These are phyloP conservation scores for Periconia sp. DNA, from an alignment of 2,329 filamentous ascomycete genomes.

Conservation along the genomic window DNA sequence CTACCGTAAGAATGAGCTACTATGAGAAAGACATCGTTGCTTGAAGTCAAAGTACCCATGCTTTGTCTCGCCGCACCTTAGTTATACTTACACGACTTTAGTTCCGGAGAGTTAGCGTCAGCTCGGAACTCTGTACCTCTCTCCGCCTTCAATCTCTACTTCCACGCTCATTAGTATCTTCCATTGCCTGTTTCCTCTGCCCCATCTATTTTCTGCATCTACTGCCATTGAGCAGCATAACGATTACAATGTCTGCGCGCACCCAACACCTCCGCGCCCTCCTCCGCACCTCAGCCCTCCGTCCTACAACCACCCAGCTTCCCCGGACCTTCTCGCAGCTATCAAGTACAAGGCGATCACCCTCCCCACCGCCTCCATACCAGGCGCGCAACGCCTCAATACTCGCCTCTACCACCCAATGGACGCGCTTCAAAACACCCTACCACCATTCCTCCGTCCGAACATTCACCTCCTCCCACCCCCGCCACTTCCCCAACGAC, in stretches of 20 bases:
- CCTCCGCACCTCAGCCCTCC: constrained; percentile 33
- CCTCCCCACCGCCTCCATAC: constrained; percentile 32
- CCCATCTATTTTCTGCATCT: too few species aligned
- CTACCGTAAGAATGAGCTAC: constrained; percentile 1
- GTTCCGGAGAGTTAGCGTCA: too few species aligned
- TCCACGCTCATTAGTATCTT: too few species aligned
- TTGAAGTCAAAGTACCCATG: constrained; percentile 13
- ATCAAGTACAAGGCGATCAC: constrained; percentile 26
- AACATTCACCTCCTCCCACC: constrained; percentile 31
- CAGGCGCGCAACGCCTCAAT: constrained; percentile 30
- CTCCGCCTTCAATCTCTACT: too few species aligned
- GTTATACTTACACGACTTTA: too few species aligned
- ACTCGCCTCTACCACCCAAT: constrained; percentile 30
- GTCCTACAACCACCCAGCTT: constrained; percentile 29
- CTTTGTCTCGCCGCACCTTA: constrained; percentile 11
- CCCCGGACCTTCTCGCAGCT: constrained; percentile 28
- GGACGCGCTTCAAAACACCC: constrained; percentile 41
- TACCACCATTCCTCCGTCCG: constrained; percentile 39
- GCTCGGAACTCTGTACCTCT: too few species aligned
- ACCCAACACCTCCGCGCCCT: constrained; percentile 33
- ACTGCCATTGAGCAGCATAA: too few species aligned
- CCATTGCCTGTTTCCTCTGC: constrained; percentile 5
- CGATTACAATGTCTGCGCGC: constrained; percentile 32
- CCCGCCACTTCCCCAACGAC: constrained; percentile 12
- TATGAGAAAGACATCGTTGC: constrained; percentile 5